These are phyloP conservation scores for Fusarium sp. DNA, from an alignment of 2,329 filamentous ascomycete species.

Conservation along the genomic window DNA sequence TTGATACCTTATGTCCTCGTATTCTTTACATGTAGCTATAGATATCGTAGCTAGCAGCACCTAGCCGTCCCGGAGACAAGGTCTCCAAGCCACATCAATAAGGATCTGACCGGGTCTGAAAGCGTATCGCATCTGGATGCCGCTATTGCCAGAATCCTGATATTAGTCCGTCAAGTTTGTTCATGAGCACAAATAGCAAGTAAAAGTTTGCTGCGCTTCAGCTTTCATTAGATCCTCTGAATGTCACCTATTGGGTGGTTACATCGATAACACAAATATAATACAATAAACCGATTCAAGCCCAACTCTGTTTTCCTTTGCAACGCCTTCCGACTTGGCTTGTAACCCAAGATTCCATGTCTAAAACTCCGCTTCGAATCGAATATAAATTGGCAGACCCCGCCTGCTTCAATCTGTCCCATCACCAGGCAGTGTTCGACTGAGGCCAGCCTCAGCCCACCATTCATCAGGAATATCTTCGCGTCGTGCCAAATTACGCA, in stretches of 20 bases:
- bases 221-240: conserved; percentile 16
- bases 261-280: conserved; percentile 19
- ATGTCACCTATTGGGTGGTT: neutral
- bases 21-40: conserved; percentile 19
- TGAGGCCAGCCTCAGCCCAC: conserved; percentile 80
- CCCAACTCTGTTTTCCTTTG: conserved; percentile 15
- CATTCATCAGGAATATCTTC: conserved; percentile 86
- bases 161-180: neutral
- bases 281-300: conserved; percentile 20
- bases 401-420: conserved; percentile 41
- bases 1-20: conserved; percentile 26
- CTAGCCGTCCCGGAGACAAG: conserved; percentile 38
- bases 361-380: conserved; percentile 13
- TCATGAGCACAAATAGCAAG: neutral
- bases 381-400: conserved; percentile 6
- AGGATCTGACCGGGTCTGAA: conserved; percentile 9
- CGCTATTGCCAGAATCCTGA: conserved; percentile 1
- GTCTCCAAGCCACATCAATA: conserved; percentile 35
- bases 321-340: conserved; percentile 17
- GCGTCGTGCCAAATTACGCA: conserved; percentile 76
- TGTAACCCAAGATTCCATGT: neutral
- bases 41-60: conserved; percentile 25
- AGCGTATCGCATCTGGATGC: conserved; percentile 5
- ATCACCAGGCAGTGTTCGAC: conserved; percentile 63
- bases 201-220: conserved; percentile 1